Base-by-base conservation (phyloP, 2,329 filamentous ascomycete species). In the Alternaria conjuncta region DNA sequence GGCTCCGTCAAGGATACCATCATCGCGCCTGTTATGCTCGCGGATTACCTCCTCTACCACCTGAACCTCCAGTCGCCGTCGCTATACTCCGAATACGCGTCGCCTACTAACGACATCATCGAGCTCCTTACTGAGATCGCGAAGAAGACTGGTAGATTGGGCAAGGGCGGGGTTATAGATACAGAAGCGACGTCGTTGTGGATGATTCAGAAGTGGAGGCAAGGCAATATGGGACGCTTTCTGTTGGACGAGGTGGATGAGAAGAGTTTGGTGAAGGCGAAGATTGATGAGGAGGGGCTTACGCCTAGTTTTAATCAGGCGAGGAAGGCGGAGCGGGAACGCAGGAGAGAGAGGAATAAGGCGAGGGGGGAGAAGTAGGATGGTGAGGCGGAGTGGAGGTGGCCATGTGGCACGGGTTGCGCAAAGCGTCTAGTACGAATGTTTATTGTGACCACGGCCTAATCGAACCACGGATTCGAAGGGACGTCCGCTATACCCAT, bases 1-100 rank as follows among this genome's bases (percentile, higher is more conserved):
- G 93, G 95, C 20, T 92, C 91, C 78, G 93, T 99, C 58, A 97
- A 97, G 79, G 93, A 97, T 78, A 92, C 91, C 0, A 86, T 98
- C 41, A 90, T 99, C 57, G 86, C 90, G 2, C 86, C 90, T 15
- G 87, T 92, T 62, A 92, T 92, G 23, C 82, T 98, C 11, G 94
- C 92, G 32, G 96, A 99, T 77, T 99, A 97, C 79, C 85, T 98
- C 20, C 88, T 99, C 8, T 98, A 88, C 81, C 89, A 90, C 59
- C 84, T 98, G 61, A 99, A 99, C 77, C 81, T 86, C 41, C 82
- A 85, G 61, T 85, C 90, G 69, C 87, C 90, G 0, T 66, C 70
- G 3, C 73, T 90, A 6, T 97, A 97, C 79, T 73, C 78, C 2
- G 84, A 86, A 11, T 93, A 89, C 78, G 92, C 89, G 76, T 86